Base-by-base conservation (phyloP, 1,139 yeast genomes). In the Petasospora fabianii region DNA sequence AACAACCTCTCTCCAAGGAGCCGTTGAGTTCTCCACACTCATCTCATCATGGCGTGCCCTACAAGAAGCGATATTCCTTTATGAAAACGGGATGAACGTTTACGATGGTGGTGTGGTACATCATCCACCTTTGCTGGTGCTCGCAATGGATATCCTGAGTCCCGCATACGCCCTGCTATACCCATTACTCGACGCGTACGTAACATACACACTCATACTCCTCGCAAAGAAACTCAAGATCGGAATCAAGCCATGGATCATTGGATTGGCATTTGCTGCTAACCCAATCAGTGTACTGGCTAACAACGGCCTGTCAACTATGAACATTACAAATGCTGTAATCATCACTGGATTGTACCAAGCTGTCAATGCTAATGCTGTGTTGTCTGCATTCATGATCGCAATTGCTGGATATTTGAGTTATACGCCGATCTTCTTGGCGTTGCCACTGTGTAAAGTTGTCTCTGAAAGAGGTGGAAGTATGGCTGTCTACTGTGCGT, bases 31-130 rank as follows among this genome's bases (percentile, higher is more conserved):
- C 40, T 75, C 95, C n/a, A 84, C 96, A 0, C 86, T 95, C 0
- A 67, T 83, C 15, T 74, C 81, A 39, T 82, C 94, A 28, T 83
- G 71, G 60, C 71, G 67, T 42, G 64, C 75, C n/a, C 52, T 94
- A 35, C 68, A 75, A 54, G 98, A 92, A 59, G 96, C 97, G 9
- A 69, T 87, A 33, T 88, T 75, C 56, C 74, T 85, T 46, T 63
- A 77, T 41, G 60, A 69, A n/a, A 73, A 79, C 47, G 71, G 71
- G 12, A 68, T 83, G 35, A 73, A 81, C 43, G 77, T 90, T 6
- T 90, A 88, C 54, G 78, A 77, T 44, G 95, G 96, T 15, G 95
- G 96, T 2, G 80, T 86, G 22, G 86, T 84, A 34, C 94, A 88
- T 59, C 95, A 87, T 55, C 73, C 95, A 5, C 96, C 96, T 1